Evolutionary conservation across 2,329 filamentous ascomycete species (phyloP).

Genomic region (Trichoderma polysporum): DNA sequence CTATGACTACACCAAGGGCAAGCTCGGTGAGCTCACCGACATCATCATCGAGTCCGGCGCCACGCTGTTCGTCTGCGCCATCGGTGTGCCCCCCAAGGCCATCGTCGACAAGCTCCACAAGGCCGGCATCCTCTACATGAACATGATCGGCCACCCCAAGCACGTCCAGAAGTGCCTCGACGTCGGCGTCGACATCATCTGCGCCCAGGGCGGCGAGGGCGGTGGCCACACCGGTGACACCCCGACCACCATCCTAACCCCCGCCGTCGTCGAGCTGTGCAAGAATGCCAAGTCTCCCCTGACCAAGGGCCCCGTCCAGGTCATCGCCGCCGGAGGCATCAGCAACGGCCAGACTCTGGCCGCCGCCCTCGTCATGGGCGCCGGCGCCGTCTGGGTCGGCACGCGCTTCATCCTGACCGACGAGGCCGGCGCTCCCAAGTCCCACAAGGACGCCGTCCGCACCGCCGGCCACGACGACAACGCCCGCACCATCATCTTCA

Average conservation of each 20-base stretch:
- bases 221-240: conserved; percentile 96
- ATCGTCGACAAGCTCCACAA: conserved; percentile 90
- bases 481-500: conserved; percentile 97
- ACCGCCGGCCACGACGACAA: conserved; percentile 95
- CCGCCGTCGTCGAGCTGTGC: conserved; percentile 80
- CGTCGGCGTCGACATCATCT: conserved; percentile 92
- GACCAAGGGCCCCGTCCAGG: conserved; percentile 83
- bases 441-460: conserved; percentile 92
- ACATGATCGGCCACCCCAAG: conserved; percentile 99
- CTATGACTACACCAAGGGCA: conserved; percentile 99
- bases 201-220: conserved; percentile 95
- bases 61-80: conserved; percentile 93
- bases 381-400: conserved; percentile 91
- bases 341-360: conserved; percentile 90
- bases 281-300: conserved; percentile 81
- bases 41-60: conserved; percentile 91
- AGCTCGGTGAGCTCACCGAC: conserved; percentile 84
- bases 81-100: conserved; percentile 85
- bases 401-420: conserved; percentile 93
- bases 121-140: conserved; percentile 92
- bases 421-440: conserved; percentile 89
- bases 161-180: conserved; percentile 96
- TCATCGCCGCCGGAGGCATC: conserved; percentile 90
- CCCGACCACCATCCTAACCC: conserved; percentile 88
- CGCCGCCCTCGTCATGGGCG: conserved; percentile 88